Evolutionary conservation across 768 basidiomycete genomes (phyloP).

Genomic region (Trametes gibbosa): DNA sequence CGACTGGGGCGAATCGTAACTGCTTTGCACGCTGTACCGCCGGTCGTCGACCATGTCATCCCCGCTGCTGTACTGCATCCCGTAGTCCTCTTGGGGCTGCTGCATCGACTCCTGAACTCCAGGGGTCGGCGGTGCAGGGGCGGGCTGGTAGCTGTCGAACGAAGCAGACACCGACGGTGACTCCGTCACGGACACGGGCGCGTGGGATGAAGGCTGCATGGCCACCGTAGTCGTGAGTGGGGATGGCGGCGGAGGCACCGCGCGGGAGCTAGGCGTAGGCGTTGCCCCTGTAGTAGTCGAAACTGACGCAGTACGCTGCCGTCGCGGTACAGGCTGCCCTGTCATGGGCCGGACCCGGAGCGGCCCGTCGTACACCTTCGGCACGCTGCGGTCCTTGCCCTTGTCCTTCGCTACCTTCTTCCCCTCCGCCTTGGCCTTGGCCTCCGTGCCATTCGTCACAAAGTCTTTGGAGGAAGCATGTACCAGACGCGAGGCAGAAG

Average conservation of each 20-base stretch:
- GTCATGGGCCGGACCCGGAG: slow-evolving; percentile 43
- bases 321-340: slow-evolving; percentile 25
- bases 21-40: slow-evolving; percentile 20
- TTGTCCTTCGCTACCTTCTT: slow-evolving; percentile 24
- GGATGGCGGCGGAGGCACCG: slow-evolving; percentile 2
- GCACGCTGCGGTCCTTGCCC: slow-evolving; percentile 7
- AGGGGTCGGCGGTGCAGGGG: not conserved
- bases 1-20: slow-evolving; percentile 19
- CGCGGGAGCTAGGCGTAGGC: not conserved
- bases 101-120: slow-evolving; percentile 9
- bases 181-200: slow-evolving; percentile 2
- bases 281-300: slow-evolving; percentile 14
- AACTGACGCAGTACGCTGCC: slow-evolving; percentile 16
- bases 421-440: slow-evolving; percentile 14
- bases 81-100: slow-evolving; percentile 21
- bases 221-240: not conserved
- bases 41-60: slow-evolving; percentile 17
- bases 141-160: slow-evolving; percentile 8
- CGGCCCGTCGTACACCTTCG: slow-evolving; percentile 43
- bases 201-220: not conserved
- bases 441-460: slow-evolving; percentile 2
- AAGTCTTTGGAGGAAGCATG: slow-evolving; percentile 4
- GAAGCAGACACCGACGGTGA: slow-evolving; percentile 7
- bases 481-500: slow-evolving; percentile 10
- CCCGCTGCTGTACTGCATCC: slow-evolving; percentile 17